Percentiles rank a stretch among this genome's conserved stretches.
These are phyloP conservation scores for Papiliotrema terrestris DNA, from an alignment of 1,284 basidiomycete species.

Conservation along the genomic window DNA sequence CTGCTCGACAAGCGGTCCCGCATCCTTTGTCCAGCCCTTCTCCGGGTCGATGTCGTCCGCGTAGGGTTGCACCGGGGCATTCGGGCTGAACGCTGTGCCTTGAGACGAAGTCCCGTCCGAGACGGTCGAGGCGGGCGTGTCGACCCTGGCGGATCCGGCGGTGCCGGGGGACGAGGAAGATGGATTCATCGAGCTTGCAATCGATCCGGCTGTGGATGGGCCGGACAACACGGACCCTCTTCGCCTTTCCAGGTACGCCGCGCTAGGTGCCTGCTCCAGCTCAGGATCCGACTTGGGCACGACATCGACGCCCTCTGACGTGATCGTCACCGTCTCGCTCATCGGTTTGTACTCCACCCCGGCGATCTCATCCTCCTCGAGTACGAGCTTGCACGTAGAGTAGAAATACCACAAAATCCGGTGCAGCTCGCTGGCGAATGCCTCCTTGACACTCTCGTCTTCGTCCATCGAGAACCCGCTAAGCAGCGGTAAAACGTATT, in stretches of 20 bases:
- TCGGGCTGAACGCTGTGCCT: conserved; percentile 21
- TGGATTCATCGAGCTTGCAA: conserved; percentile 2
- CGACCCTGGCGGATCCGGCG: conserved; percentile 4
- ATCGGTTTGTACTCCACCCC: conserved; percentile 8
- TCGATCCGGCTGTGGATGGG: conserved; percentile 19
- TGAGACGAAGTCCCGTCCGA: conserved; percentile 11
- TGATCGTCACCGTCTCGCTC: conserved; percentile 26
- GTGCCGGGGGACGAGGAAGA: conserved; percentile 6
- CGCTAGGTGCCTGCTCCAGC: not conserved
- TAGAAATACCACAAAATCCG: conserved; percentile 93
- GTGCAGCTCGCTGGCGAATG: conserved; percentile 77
- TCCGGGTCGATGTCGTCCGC: conserved; percentile 15
- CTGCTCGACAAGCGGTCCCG: conserved; percentile 26
- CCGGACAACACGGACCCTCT: conserved; percentile 10
- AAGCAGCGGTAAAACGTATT: conserved; percentile 89
- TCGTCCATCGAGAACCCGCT: conserved; percentile 83
- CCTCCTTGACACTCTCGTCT: conserved; percentile 88
- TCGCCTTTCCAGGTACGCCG: not conserved
- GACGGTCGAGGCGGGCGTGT: conserved; percentile 17
- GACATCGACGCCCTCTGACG: conserved; percentile 35
- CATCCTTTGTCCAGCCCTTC: conserved; percentile 12
- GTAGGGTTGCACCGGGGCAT: conserved; percentile 15
- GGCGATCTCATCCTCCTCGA: conserved; percentile 8
- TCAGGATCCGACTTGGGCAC: not conserved
- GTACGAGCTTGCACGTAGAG: conserved; percentile 55